These are phyloP conservation scores for Hura crepitans DNA, from an alignment of 441 rosid species.

Conservation along the genomic window DNA sequence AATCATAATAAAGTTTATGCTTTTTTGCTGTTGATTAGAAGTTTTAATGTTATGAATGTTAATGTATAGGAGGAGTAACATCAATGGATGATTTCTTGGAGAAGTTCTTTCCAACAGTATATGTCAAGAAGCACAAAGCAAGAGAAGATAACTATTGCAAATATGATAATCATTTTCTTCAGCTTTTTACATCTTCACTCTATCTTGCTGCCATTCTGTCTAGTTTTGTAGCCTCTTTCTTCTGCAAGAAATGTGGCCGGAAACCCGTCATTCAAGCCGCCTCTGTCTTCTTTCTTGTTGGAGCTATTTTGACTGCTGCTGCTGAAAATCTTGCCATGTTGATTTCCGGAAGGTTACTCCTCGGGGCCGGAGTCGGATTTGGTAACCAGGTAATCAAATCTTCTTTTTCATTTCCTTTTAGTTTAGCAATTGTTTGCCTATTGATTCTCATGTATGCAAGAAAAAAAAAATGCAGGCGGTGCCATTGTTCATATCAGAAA, in stretches of 20 bases:
- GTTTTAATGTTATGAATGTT: neutral
- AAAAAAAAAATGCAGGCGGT: conserved; percentile 67
- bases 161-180: conserved; percentile 40
- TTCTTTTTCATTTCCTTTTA: no score
- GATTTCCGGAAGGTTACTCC: conserved; percentile 38
- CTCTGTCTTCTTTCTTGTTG: conserved; percentile 38
- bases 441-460: no score
- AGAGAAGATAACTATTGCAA: conserved; percentile 56
- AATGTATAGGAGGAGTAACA: conserved; percentile 42
- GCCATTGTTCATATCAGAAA: conserved; percentile 70
- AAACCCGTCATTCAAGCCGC: conserved; percentile 39
- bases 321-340: conserved; percentile 35
- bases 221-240: conserved; percentile 30
- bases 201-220: conserved; percentile 42
- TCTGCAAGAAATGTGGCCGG: conserved; percentile 37
- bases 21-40: neutral
- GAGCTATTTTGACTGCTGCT: conserved; percentile 33
- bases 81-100: conserved; percentile 50
- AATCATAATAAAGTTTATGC: no score
- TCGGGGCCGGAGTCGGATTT: conserved; percentile 50
- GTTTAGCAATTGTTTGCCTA: neutral
- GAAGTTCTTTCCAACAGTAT: conserved; percentile 42
- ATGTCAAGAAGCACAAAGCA: conserved; percentile 35
- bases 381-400: conserved; percentile 44
- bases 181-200: conserved; percentile 58